Conservation (phyloP, 108 stramenopile genomes). For the Conticribra guillardii region DNA sequence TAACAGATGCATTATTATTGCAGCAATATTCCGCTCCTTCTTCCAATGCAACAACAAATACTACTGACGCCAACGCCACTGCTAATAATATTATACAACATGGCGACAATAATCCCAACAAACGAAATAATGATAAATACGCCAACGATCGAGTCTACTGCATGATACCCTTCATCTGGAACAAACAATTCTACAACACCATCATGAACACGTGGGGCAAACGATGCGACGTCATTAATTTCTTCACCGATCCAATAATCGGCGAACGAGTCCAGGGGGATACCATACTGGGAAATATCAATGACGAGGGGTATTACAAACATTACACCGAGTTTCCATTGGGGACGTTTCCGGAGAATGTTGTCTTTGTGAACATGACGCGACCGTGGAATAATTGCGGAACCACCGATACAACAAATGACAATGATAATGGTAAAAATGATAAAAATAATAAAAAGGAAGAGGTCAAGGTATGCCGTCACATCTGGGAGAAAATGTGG, state of each 20-base stretch:
- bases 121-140: constrained; percentile 7
- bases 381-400: constrained; percentile 18
- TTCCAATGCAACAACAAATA: no score
- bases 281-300: neutral
- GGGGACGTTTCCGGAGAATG: constrained; percentile 25
- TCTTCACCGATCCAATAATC: constrained; percentile 38
- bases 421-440: no score
- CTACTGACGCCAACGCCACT: no score
- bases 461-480: constrained; percentile 27
- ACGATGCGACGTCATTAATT: constrained; percentile 34
- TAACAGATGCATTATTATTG: no score
- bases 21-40: no score
- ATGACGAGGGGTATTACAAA: neutral
- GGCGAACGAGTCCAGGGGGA: neutral
- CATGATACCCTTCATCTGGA: constrained; percentile 27
- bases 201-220: constrained; percentile 42
- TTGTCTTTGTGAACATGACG: constrained; percentile 36
- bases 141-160: constrained; percentile 24
- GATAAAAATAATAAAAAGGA: neutral
- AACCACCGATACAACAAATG: neutral
- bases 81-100: no score
- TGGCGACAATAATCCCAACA: no score
- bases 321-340: constrained; percentile 29
- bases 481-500: constrained; percentile 53
- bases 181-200: constrained; percentile 13